Conservation (phyloP, 1,284 basidiomycete species). For the Schizopora paradoxa region DNA sequence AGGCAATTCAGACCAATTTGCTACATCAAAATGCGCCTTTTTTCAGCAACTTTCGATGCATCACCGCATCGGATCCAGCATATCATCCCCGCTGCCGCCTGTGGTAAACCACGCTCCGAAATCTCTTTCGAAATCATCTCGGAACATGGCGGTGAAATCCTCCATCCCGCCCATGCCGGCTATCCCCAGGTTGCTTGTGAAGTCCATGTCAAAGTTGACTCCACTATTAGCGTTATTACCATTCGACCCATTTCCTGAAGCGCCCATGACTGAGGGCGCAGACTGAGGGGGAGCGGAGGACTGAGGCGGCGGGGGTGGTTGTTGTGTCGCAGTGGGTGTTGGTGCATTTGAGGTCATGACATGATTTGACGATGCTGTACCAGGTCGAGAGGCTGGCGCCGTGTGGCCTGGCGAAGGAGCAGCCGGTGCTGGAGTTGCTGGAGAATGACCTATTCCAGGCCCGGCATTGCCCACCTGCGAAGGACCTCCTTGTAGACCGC, state of each 20-base stretch:
- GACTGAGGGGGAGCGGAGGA: slow-evolving; percentile 5
- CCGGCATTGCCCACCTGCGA: slow-evolving; percentile 1
- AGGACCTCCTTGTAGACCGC: slow-evolving; percentile 5
- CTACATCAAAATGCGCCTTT: neutral
- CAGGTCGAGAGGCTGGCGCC: slow-evolving; percentile 3
- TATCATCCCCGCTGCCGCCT: slow-evolving; percentile 5
- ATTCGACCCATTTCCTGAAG: neutral
- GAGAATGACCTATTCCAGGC: slow-evolving; percentile 4
- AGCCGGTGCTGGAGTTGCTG: slow-evolving; percentile 9
- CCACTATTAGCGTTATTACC: neutral
- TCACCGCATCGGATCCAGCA: slow-evolving; percentile 14
- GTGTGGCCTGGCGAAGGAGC: slow-evolving; percentile 1
- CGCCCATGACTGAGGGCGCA: slow-evolving; percentile 6
- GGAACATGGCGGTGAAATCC: slow-evolving; percentile 16
- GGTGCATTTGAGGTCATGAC: slow-evolving; percentile 11
- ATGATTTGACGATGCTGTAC: slow-evolving; percentile 1
- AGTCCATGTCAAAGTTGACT: slow-evolving; percentile 13
- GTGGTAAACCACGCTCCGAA: slow-evolving; percentile 13
- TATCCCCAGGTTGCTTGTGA: too few relatives aligned
- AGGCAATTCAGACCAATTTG: neutral
- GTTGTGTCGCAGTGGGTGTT: slow-evolving; percentile 11
- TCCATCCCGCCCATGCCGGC: too few relatives aligned
- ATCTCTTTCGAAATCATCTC: slow-evolving; percentile 12
- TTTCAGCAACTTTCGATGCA: neutral
- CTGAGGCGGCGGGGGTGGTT: neutral